phyloP scores from a whole-genome alignment of 257 asterid species.

The Solanum piurae region DNA sequence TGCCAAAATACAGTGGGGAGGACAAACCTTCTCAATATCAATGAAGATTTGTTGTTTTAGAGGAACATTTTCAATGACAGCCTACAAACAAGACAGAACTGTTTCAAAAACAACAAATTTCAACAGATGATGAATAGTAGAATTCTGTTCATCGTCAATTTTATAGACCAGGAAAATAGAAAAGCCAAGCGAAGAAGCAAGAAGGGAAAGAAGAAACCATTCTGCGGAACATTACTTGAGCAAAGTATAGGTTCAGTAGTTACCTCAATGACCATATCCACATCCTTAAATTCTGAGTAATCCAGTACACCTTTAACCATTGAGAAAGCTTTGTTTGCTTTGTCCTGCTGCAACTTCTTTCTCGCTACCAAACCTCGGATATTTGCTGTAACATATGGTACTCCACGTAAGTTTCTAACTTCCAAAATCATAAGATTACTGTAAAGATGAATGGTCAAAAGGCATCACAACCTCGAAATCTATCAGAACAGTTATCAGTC shows the following conservation, averaged over 20 bases:
- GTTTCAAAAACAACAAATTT: conserved; percentile 5
- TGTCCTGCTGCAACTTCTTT: conserved; percentile 55
- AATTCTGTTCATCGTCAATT: not conserved
- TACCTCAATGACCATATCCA: conserved; percentile 97
- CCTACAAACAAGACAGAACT: conserved; percentile 45
- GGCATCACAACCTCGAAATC: not conserved
- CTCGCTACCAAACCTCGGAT: conserved; percentile 65
- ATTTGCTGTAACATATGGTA: conserved; percentile 45
- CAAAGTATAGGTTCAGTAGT: not conserved
- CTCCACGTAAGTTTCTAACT: not conserved
- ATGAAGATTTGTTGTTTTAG: conserved; percentile 74
- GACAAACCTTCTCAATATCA: conserved; percentile 86
- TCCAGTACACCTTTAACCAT: conserved; percentile 73
- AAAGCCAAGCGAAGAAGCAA: not conserved
- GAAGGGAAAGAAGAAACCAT: not conserved
- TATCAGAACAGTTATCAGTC: not conserved
- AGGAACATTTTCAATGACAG: conserved; percentile 73
- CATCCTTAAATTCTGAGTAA: conserved; percentile 77
- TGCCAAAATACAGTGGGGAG: conserved; percentile 91
- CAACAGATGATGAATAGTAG: not conserved
- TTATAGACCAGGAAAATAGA: not conserved
- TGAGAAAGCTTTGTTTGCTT: conserved; percentile 64
- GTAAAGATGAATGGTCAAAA: not conserved
- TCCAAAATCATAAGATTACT: not conserved
- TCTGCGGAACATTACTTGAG: not conserved